phyloP scores from a whole-genome alignment of 1,284 basidiomycete genomes.

The Mycocalia duriaeana region DNA sequence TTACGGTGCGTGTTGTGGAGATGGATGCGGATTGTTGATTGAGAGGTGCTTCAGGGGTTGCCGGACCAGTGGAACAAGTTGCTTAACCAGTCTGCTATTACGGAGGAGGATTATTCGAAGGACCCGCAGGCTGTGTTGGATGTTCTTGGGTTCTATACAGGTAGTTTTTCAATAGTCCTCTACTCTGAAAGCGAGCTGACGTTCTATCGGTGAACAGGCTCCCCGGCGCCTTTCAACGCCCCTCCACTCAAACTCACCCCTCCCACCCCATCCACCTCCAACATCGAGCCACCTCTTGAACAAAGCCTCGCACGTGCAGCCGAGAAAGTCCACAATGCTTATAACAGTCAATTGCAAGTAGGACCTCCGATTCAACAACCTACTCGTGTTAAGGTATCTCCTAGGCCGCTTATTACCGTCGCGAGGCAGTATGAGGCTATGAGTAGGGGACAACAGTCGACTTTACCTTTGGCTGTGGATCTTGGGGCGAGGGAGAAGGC shows the following conservation, averaged over 20 bases:
- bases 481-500: conserved; percentile 24
- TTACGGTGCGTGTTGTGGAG: conserved; percentile 61
- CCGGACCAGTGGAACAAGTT: conserved; percentile 97
- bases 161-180: too few species aligned
- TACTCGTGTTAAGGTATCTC: too few species aligned
- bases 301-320: conserved; percentile 47
- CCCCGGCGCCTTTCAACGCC: conserved; percentile 76
- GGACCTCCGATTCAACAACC: too few species aligned
- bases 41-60: conserved; percentile 79
- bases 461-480: too few species aligned
- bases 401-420: too few species aligned
- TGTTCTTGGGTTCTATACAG: conserved; percentile 97
- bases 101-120: conserved; percentile 94
- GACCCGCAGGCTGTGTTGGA: conserved; percentile 97
- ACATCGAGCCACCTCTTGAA: conserved; percentile 16
- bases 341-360: too few species aligned
- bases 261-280: conserved; percentile 18
- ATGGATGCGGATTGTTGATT: not conserved
- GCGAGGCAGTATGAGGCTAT: conserved; percentile 24
- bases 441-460: conserved; percentile 23
- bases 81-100: conserved; percentile 94
- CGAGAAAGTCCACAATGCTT: conserved; percentile 60
- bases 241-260: conserved; percentile 40
- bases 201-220: conserved; percentile 35
- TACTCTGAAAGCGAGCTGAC: conserved; percentile 92